These are phyloP conservation scores for Avena eriantha DNA, from an alignment of 176 grass and related monocot genomes.

Conservation along the genomic window DNA sequence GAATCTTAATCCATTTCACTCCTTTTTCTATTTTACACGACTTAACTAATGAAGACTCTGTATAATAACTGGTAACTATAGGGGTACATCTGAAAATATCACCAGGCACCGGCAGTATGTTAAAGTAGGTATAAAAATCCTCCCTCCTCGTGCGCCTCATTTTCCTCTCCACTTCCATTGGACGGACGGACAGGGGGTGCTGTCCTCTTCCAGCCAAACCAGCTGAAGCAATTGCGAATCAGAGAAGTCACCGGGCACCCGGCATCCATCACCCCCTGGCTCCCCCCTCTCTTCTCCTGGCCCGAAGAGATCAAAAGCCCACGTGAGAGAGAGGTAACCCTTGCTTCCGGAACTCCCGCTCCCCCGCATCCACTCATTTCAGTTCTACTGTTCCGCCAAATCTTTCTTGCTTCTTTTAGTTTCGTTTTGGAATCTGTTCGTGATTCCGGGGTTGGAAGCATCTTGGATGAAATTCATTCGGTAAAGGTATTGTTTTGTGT, in stretches of 20 bases:
- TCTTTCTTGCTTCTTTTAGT: background rate
- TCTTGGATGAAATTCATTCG: slow-evolving; percentile 2
- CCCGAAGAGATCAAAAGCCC: slow-evolving; percentile 31
- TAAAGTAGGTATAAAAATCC: background rate
- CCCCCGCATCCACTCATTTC: slow-evolving; percentile 28
- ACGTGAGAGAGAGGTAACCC: slow-evolving; percentile 43
- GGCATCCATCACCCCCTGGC: background rate
- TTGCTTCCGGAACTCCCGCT: slow-evolving; percentile 43
- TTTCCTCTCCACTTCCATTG: slow-evolving; percentile 3
- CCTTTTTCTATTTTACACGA: no score
- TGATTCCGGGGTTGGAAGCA: background rate
- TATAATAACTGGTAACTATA: background rate
- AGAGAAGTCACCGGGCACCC: background rate
- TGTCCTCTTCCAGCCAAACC: slow-evolving; percentile 18
- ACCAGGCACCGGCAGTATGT: background rate
- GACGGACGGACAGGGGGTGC: background rate
- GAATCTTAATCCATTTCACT: no score
- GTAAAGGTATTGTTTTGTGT: background rate
- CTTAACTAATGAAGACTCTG: no score
- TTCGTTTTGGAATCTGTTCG: slow-evolving; percentile 5
- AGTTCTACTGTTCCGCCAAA: background rate
- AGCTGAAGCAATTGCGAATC: slow-evolving; percentile 10
- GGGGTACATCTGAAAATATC: background rate
- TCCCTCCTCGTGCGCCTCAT: background rate
- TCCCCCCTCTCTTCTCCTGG: background rate